Evolutionary conservation across 2,329 filamentous ascomycete genomes (phyloP), one percentile per base, ranked within the genome.

Genomic region (Fusarium lyarnte): DNA sequence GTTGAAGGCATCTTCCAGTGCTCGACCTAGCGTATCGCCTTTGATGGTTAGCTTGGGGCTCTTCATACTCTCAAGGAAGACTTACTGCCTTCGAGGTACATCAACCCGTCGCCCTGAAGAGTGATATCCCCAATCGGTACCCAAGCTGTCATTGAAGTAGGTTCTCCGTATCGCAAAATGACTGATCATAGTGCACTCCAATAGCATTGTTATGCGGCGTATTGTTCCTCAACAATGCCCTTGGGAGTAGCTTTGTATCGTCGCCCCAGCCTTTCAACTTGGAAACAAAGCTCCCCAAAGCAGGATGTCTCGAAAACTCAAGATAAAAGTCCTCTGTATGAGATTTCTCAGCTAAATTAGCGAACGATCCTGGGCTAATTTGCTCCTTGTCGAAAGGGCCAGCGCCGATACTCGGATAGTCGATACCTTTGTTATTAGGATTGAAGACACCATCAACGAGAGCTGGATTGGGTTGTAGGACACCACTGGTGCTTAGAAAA

Each of bases 101-200:
- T 72, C 5, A 72, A 36, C 8, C 69, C 69, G 2, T 67, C 66
- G 9, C 69, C 66, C 2, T 70, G 53, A 3, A 60, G 38, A 4
- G 41, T 29, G n/a, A 72, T 71, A 45, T 89, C 85, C 1, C 87
- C 87, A 69, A 89, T 87, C 0, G 87, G 86, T 0, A 89, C 84
- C 88, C 88, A 90, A 1, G 86, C 87, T 7, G 88, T 90, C 2
- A 89, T 79, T 35, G 83, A 84, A 1, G 86, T 88, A 3, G 86
- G 84, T 54, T 88, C 87, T 2, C 87, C 88, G 73, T 88, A 77
- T 3, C 87, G 78, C 52, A 90, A 77, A 89, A 90, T 27, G 86
- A 88, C 78, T 90, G 87, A 72, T 90, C 88, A 72, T 90, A 90
- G 67, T 90, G 88, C 6, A 90, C 88, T 0, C 88, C 87, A 66